Base-by-base conservation (phyloP, 768 basidiomycete species). In the Glaciozyma antarctica region DNA sequence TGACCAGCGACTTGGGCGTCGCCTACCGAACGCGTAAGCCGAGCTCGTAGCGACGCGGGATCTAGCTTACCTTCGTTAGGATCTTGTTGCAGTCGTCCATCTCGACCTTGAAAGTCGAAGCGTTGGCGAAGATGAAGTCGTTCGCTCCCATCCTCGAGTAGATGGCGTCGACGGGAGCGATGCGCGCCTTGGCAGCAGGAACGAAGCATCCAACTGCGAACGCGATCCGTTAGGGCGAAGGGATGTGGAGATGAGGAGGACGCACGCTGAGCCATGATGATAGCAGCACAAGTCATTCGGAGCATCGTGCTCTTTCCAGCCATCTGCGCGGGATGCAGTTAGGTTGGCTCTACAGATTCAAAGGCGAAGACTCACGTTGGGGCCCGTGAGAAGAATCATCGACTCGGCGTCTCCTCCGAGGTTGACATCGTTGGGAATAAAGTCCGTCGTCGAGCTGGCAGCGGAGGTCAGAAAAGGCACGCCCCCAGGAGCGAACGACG, bases 101-200 rank as follows among this genome's bases (percentile, higher is more conserved):
- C 75, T 99, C 95, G 26, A 99, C 95, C 76, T 97, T 95, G 83
- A 98, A 99, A 2, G 68, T 69, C 77, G 90, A 91, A 1, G 91
- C 83, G 71, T 90, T 86, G 3, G 88, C 86, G 76, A 92, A 93
- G 88, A 94, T 91, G 74, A 92, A 92, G 73, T 98, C 94, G 75
- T 97, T 95, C 4, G 95, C 95, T 15, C 95, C 95, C 95, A 98
- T 98, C 30, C 94, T 85, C 3, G 95, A 97, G 64, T 90, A 82
- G 69, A 99, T 95, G 17, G 86, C 80, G 74, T 99, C 93, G 3
- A 95, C 84, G 2, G 95, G 90, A 66, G 86, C 87, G 55, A 99
- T 75, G 44, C 90, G 81, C 32, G 95, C 94, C 66, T 78, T 82
- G 45, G 81, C 75, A 0, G 95, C 94, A 38, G 95, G 94, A 3